Conservation (phyloP, 768 basidiomycete species). For the Hericium rajendrae region DNA sequence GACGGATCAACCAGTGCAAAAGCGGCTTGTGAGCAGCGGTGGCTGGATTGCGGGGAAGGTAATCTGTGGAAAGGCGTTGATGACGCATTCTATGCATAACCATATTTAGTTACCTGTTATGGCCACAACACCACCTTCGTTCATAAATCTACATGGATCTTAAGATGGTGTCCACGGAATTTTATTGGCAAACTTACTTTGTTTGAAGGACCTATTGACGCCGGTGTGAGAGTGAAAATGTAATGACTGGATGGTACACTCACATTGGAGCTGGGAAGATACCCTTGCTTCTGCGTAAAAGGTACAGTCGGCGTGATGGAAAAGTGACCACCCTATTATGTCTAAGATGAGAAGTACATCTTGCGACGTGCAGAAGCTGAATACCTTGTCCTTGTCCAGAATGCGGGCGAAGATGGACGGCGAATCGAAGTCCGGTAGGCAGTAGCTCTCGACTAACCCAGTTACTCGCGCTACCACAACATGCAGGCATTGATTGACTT, state of each 20-base stretch:
- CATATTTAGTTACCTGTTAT: constrained; percentile 50
- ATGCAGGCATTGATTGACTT: constrained; percentile 1
- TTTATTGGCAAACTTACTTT: constrained; percentile 32
- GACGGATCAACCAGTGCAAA: constrained; percentile 77
- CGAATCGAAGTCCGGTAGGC: constrained; percentile 88
- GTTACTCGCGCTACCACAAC: background rate
- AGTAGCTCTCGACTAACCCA: constrained; percentile 76
- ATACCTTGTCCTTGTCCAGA: constrained; percentile 70
- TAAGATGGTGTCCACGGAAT: background rate
- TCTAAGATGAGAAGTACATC: constrained; percentile 1
- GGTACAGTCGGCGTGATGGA: constrained; percentile 67
- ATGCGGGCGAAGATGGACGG: constrained; percentile 88
- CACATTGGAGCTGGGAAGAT: constrained; percentile 76
- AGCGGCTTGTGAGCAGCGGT: constrained; percentile 45
- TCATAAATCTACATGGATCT: constrained; percentile 49
- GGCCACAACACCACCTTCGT: constrained; percentile 76
- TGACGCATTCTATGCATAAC: background rate
- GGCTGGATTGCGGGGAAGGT: constrained; percentile 55
- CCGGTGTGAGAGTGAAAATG: constrained; percentile 17
- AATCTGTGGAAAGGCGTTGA: constrained; percentile 38
- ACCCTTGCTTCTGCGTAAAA: constrained; percentile 73
- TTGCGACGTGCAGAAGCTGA: background rate
- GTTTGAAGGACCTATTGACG: constrained; percentile 63
- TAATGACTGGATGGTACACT: constrained; percentile 2
- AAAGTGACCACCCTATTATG: constrained; percentile 73